phyloP scores from a whole-genome alignment of 192 early-diverging fungal species.

The Spinellus fusiger region DNA sequence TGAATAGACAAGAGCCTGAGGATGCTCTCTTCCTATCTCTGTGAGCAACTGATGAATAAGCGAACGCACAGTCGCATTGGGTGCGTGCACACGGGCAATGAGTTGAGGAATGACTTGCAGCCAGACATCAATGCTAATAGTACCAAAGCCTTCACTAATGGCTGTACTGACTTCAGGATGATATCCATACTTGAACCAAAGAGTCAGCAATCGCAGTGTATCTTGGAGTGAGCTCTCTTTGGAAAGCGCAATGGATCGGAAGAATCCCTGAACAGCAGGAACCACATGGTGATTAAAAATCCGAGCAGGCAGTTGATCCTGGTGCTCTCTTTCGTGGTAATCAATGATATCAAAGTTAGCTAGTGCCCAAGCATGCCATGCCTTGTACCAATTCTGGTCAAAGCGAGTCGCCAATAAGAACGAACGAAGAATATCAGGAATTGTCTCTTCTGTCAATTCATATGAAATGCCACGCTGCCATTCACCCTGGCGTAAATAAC shows the following conservation, averaged over 20 bases:
- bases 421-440: slow-evolving; percentile 72
- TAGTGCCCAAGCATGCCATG: slow-evolving; percentile 96
- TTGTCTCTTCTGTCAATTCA: slow-evolving; percentile 44
- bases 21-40: slow-evolving; percentile 90
- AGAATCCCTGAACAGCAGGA: slow-evolving; percentile 89
- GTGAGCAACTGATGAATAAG: slow-evolving; percentile 85
- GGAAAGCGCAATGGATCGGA: slow-evolving; percentile 87
- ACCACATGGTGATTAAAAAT: slow-evolving; percentile 67
- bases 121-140: slow-evolving; percentile 89
- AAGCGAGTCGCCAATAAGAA: slow-evolving; percentile 82
- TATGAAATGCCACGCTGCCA: slow-evolving; percentile 71
- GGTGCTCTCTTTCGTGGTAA: slow-evolving; percentile 60
- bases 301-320: slow-evolving; percentile 30
- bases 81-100: slow-evolving; percentile 88
- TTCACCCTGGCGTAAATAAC: slow-evolving; percentile 92
- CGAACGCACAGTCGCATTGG: slow-evolving; percentile 64
- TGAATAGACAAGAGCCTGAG: slow-evolving; percentile 96
- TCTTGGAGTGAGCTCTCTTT: slow-evolving; percentile 86
- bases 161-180: slow-evolving; percentile 78
- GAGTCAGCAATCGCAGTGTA: slow-evolving; percentile 83
- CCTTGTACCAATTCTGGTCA: slow-evolving; percentile 92
- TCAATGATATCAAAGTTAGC: slow-evolving; percentile 85
- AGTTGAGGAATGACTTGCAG: slow-evolving; percentile 97
- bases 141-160: slow-evolving; percentile 74
- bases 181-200: slow-evolving; percentile 96